These are phyloP conservation scores for Didymella lethalis DNA, from an alignment of 2,329 filamentous ascomycete species.

Conservation along the genomic window DNA sequence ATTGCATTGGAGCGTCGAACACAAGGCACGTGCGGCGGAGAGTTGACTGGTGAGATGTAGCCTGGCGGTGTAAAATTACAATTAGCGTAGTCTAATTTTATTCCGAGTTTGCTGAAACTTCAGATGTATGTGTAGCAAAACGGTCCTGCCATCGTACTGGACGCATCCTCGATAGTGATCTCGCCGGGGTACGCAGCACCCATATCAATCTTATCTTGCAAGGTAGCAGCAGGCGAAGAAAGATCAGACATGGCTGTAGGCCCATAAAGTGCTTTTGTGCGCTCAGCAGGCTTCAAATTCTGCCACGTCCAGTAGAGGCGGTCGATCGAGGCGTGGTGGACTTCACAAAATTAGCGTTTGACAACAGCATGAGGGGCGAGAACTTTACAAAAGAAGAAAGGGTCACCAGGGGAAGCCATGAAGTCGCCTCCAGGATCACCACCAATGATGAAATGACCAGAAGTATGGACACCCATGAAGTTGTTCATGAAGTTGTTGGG, in stretches of 20 bases:
- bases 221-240: conserved; percentile 54
- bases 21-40: no score
- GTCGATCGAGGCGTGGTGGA: conserved; percentile 57
- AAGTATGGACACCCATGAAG: conserved; percentile 56
- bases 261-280: conserved; percentile 50
- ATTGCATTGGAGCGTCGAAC: neutral
- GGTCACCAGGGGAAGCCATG: conserved; percentile 57
- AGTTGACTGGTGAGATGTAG: no score
- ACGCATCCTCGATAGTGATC: conserved; percentile 50
- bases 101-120: neutral
- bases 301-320: conserved; percentile 61
- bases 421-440: conserved; percentile 58
- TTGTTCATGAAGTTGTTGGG: conserved; percentile 42
- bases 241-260: conserved; percentile 55
- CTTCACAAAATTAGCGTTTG: neutral
- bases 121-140: conserved; percentile 57
- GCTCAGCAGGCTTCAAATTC: conserved; percentile 50
- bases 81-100: no score
- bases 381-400: conserved; percentile 51
- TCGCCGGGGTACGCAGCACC: conserved; percentile 45
- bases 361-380: no score
- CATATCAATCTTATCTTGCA: conserved; percentile 53
- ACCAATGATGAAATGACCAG: conserved; percentile 57
- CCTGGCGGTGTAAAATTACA: no score
- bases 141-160: conserved; percentile 55